Conservation (phyloP, 208 protist genomes). For the Trypanosoma brucei region DNA sequence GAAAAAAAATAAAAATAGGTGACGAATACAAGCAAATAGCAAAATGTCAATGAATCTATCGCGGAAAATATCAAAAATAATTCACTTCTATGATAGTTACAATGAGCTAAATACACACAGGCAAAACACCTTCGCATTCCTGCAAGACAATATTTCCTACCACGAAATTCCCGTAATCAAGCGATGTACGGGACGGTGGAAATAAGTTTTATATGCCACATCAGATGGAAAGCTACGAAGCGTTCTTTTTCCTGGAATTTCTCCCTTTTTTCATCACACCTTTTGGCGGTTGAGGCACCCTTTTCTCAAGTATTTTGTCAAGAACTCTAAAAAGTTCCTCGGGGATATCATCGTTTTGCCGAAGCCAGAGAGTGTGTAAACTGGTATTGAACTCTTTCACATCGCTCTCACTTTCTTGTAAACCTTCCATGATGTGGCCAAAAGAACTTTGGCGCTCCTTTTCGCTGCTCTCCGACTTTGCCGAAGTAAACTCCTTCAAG, state of each 20-base stretch:
- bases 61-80: no score
- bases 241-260: slow-evolving; percentile 1
- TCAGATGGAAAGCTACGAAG: not conserved
- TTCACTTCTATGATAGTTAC: no score
- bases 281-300: slow-evolving; percentile 45
- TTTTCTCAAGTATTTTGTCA: slow-evolving; percentile 37
- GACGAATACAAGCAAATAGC: not conserved
- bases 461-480: not conserved
- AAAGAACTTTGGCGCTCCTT: not conserved
- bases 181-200: no score
- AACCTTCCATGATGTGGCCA: not conserved
- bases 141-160: no score
- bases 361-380: slow-evolving; percentile 55
- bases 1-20: slow-evolving; percentile 16
- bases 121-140: no score
- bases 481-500: not conserved
- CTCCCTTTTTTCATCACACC: slow-evolving; percentile 32
- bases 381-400: slow-evolving; percentile 29
- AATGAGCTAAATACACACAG: no score
- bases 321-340: slow-evolving; percentile 36
- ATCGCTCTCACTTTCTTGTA: slow-evolving; percentile 6
- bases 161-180: no score
- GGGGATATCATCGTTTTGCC: slow-evolving; percentile 39
- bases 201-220: no score
- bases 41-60: not conserved